Percentiles rank a stretch among this genome's conserved stretches.
Evolutionary conservation across 2,329 filamentous ascomycete species (phyloP).

Genomic region (Amphichorda felina): DNA sequence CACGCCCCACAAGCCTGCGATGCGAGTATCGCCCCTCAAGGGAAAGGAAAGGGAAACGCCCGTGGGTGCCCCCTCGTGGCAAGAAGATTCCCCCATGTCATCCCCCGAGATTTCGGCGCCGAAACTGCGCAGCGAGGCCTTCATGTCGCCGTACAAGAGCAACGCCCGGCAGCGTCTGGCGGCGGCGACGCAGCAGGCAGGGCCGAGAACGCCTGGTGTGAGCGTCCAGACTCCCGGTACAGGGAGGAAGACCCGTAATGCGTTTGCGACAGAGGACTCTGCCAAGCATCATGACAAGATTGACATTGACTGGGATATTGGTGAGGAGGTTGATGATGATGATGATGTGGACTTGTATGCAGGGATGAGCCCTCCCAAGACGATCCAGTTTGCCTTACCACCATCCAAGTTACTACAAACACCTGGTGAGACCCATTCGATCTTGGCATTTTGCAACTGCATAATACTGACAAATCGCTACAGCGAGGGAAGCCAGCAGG

Average conservation of each 20-base stretch:
- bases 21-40: constrained; percentile 34
- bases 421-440: constrained; percentile 45
- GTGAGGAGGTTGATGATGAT: constrained; percentile 50
- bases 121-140: constrained; percentile 73
- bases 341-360: constrained; percentile 50
- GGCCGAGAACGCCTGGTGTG: constrained; percentile 65
- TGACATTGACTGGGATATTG: constrained; percentile 61
- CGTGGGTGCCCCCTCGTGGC: constrained; percentile 23
- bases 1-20: constrained; percentile 58
- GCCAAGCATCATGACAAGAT: constrained; percentile 24
- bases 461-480: constrained; percentile 8
- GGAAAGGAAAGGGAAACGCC: constrained; percentile 20
- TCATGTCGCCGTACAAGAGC: constrained; percentile 57
- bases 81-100: constrained; percentile 51
- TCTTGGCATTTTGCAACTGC: background rate
- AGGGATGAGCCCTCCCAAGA: constrained; percentile 85
- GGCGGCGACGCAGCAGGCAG: constrained; percentile 24
- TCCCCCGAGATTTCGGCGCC: constrained; percentile 73
- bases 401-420: constrained; percentile 70
- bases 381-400: constrained; percentile 74
- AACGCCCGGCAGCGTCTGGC: constrained; percentile 26
- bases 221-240: constrained; percentile 68
- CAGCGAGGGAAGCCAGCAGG: constrained; percentile 68
- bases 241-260: constrained; percentile 35
- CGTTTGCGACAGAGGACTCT: constrained; percentile 20